Evolutionary conservation across 1,284 basidiomycete genomes (phyloP), one percentile per base, ranked within the genome.

Genomic region (Heterobasidion annosum): DNA sequence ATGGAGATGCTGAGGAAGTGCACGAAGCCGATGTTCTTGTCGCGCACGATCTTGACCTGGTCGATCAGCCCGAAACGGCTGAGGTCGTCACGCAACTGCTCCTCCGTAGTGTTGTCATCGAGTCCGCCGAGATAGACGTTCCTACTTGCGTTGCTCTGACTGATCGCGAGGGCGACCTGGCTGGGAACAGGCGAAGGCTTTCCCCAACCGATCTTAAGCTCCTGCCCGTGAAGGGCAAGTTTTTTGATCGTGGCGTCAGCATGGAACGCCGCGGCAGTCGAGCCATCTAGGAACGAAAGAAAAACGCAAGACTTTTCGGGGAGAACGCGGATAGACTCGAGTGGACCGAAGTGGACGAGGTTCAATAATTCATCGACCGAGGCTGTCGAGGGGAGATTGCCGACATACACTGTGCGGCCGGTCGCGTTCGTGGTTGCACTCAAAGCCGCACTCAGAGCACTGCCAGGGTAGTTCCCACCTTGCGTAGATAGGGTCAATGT

Each of bases 301-400:
- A 99, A 99, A 54, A 97, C 95, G 67, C 96, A 98, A 12, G 88
- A 93, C 71, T 98, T 98, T 70, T 98, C 96, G 44, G 94, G 93
- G n/a, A 98, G 81, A 42, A 99, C 88, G 52, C 93, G 90, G 65
- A 98, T 91, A 52, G 85, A 90, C 69, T 98, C 96, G 61, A 99
- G 88, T 0, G 96, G 96, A 6, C 96, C 97, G 68, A 98, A 98
- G 64, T 97, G 93, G 60, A 99, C 96, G 58, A 98, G 87, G 69
- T 94, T 98, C 65, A 98, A 87, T 32, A 99, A 83, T 70, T 99
- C 96, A 67, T 98, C 95, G 56, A 98, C 94, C 6, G 93, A 95
- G 0, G 96, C 95, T 19, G 93, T 93, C n/a, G 90, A 78, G 13
- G 96, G 96, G 45, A 99, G 81, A 71, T 97, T 98, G 61, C 96